Evolutionary conservation across 257 asterid species (phyloP).

Genomic region (Solanum dulcamara): DNA sequence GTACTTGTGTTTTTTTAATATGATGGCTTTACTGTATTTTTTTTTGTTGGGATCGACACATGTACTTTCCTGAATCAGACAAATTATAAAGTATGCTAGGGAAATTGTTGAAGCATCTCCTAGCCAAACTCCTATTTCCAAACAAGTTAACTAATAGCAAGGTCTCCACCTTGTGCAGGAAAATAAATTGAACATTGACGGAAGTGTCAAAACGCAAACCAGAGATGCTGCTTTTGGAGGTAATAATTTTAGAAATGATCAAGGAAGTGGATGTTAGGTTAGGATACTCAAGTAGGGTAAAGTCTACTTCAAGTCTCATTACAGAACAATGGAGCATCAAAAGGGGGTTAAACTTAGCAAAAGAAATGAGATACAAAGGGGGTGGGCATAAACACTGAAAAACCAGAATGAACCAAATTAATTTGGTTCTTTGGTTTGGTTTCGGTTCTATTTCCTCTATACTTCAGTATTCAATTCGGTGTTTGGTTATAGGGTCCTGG

Average conservation of each 20-base stretch:
- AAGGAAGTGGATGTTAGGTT: neutral
- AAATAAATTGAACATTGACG: neutral
- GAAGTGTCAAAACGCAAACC: neutral
- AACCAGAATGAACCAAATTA: neutral
- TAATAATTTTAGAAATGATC: neutral
- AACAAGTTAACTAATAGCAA: neutral
- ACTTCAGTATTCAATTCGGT: neutral
- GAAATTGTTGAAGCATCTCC: neutral
- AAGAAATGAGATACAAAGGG: neutral
- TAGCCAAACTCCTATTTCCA: neutral
- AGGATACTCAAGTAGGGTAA: neutral
- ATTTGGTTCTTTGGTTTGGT: neutral
- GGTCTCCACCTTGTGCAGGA: neutral
- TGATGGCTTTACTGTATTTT: neutral
- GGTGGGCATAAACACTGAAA: neutral
- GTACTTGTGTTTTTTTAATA: neutral
- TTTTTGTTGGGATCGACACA: neutral
- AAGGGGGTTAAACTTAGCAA: neutral
- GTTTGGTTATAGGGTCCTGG: neutral
- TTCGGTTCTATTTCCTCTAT: neutral
- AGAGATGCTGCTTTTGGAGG: neutral
- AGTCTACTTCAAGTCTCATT: neutral
- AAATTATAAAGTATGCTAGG: neutral
- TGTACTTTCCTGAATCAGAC: neutral
- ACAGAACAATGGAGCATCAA: neutral